A percentile compares a stretch with the other conserved stretches of the same genome.
Conservation (phyloP, 1,284 basidiomycete genomes). For the Phellopilus nigrolimitatus region DNA sequence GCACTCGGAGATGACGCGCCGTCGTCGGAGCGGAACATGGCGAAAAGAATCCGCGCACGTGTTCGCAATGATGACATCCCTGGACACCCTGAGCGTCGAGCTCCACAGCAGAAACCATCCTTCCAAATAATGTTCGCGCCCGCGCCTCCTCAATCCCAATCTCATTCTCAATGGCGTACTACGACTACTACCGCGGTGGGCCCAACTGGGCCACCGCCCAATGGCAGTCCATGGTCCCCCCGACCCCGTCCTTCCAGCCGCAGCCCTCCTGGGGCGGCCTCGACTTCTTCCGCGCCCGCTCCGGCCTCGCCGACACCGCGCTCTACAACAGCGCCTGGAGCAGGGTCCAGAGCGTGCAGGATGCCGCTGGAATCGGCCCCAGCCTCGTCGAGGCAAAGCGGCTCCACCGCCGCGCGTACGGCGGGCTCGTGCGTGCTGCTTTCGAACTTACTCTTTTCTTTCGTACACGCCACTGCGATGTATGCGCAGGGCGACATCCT, state of each 20-base stretch:
- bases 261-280: conserved; percentile 26
- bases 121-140: too few species aligned
- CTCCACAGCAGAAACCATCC: too few species aligned
- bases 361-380: conserved; percentile 11
- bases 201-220: conserved; percentile 23
- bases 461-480: too few species aligned
- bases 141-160: too few species aligned
- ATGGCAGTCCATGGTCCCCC: conserved; percentile 24
- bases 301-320: conserved; percentile 13
- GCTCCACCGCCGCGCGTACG: conserved; percentile 27
- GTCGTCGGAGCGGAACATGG: too few species aligned
- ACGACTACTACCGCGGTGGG: conserved; percentile 25
- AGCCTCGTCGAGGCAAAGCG: conserved; percentile 22
- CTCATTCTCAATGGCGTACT: conserved; percentile 31
- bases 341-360: conserved; percentile 21
- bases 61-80: too few species aligned
- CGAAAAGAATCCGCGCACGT: too few species aligned
- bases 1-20: too few species aligned
- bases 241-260: conserved; percentile 26
- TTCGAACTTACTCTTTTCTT: too few species aligned
- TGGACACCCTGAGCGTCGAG: too few species aligned
- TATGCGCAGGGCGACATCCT: conserved; percentile 16
- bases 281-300: conserved; percentile 26
- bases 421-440: conserved; percentile 24
- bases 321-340: conserved; percentile 26